These are phyloP conservation scores for Letharia lupina DNA, from an alignment of 495 filamentous ascomycete genomes.

Conservation along the genomic window DNA sequence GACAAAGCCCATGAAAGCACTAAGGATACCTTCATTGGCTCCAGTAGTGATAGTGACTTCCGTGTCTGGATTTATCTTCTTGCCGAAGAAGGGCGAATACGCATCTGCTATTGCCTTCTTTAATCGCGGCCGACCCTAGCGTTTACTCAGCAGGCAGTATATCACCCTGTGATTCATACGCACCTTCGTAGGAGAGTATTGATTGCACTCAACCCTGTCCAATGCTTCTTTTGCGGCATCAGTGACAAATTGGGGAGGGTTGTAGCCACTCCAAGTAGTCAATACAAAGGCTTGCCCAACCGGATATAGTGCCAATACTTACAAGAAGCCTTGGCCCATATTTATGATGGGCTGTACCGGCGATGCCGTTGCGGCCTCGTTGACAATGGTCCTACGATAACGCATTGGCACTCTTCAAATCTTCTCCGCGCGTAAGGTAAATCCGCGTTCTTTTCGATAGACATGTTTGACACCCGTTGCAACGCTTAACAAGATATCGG, in stretches of 20 bases:
- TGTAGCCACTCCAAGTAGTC: slow-evolving; percentile 62
- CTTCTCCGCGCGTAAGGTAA: background rate
- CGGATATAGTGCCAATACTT: slow-evolving; percentile 17
- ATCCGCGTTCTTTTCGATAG: background rate
- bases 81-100: slow-evolving; percentile 78
- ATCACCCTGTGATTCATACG: background rate
- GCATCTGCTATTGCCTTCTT: slow-evolving; percentile 86
- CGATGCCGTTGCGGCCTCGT: slow-evolving; percentile 78
- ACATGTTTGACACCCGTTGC: background rate
- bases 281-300: slow-evolving; percentile 1
- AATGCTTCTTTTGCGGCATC: slow-evolving; percentile 85
- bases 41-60: slow-evolving; percentile 94
- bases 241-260: slow-evolving; percentile 84
- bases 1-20: slow-evolving; percentile 95
- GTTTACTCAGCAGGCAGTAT: slow-evolving; percentile 10
- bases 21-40: slow-evolving; percentile 93
- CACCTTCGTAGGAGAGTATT: slow-evolving; percentile 90
- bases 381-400: slow-evolving; percentile 73
- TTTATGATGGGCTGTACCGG: slow-evolving; percentile 70
- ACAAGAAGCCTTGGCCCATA: slow-evolving; percentile 31
- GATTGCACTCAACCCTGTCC: slow-evolving; percentile 93
- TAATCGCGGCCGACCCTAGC: slow-evolving; percentile 70
- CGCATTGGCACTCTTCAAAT: slow-evolving; percentile 14
- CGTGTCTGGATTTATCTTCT: slow-evolving; percentile 71
- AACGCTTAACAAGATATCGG: background rate